Evolutionary conservation across 352 stramenopile species (phyloP), one percentile per base, ranked within the genome.

Genomic region (Thalassiosira hispida): DNA sequence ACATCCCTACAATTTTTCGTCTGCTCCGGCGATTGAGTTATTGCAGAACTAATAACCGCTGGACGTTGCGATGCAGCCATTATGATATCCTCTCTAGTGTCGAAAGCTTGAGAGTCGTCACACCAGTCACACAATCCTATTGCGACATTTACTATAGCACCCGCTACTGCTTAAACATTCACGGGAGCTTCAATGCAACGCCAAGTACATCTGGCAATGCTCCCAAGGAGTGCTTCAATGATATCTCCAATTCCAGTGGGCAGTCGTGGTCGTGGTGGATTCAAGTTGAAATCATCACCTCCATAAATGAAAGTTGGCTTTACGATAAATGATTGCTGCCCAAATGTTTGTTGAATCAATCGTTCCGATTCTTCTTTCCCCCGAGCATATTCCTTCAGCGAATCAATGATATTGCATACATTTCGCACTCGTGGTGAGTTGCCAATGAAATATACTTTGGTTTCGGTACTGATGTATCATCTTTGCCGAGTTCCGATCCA

Each of bases 221-320:
- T 27, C 63, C 63, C 63, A 9, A 72, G 44, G 8, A 63, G 23
- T 12, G 46, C 47, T 29, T 72, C 63, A 8, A 62, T 29, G 23
- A 72, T 72, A 22, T 72, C 46, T 44, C 63, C 63, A 25, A 61
- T 18, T 22, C 22, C 31, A 29, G 46, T 38, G n/a, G 56, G n/a
- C n/a, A n/a, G n/a, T n/a, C n/a, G 29, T 16, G 74, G 38, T 20
- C 70, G 70, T 23, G 70, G 70, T 56, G 70, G 70, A 46, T 56
- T 60, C 14, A 73, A 42, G 2, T 46, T 31, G 46, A 79, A 79
- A 20, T 46, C 11, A 31, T 73, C 70, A 22, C 70, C 70, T 8
- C 70, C 70, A 56, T 79, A 79, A 51, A 79, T 79, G 60, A 79
- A 79, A 44, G 70, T 69, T 20, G 70, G 70, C 47, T 63, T 57